Base-by-base conservation (phyloP, 2,329 filamentous ascomycete genomes). In the Trichoderma simmonsii region DNA sequence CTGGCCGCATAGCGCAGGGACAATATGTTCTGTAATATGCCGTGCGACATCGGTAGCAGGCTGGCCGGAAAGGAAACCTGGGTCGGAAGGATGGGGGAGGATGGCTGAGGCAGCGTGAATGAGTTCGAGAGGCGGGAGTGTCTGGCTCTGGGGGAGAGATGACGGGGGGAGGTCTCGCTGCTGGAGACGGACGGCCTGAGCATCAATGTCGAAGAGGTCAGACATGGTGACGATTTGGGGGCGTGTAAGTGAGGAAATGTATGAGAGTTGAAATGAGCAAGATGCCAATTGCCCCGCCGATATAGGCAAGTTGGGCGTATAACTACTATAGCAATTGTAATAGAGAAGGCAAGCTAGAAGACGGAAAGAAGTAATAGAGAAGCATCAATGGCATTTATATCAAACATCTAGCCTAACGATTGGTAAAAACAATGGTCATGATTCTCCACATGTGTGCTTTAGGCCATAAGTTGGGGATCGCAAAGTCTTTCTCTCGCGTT, bases 1-100 rank as follows among this genome's bases (percentile, higher is more conserved):
- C 77, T 89, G 88, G 18, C 85, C 87, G 76, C 91, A 94, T 72
- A 96, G 86, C 1, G 87, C 92, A 2, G 87, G 87, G 54, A 87
- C 81, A 71, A 89, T 81, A 72, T 83, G 80, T 8, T 75, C 36
- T 11, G 83, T 76, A 43, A 89, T 82, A 78, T 89, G 87, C 14
- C 77, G 72, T 57, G 77, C 73, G 30, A 79, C 71, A 72, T 77
- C 64, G 78, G 83, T 75, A 6, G 76, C 76, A 4, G 78, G 71
- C 11, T 76, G 73, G 34, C 77, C 77, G 65, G 74, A 57, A 32
- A 85, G 81, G 71, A 82, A 83, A 11, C 68, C 73, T 0, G 77
- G 71, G 21, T 77, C 76, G 11, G 65, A 71, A 3, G 78, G 75
- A 34, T 74, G 72, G 0, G 84, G 83, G 30, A 88, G 82, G 11